Conservation (phyloP, 1,284 basidiomycete genomes). For the Apiotrichum laibachii region DNA sequence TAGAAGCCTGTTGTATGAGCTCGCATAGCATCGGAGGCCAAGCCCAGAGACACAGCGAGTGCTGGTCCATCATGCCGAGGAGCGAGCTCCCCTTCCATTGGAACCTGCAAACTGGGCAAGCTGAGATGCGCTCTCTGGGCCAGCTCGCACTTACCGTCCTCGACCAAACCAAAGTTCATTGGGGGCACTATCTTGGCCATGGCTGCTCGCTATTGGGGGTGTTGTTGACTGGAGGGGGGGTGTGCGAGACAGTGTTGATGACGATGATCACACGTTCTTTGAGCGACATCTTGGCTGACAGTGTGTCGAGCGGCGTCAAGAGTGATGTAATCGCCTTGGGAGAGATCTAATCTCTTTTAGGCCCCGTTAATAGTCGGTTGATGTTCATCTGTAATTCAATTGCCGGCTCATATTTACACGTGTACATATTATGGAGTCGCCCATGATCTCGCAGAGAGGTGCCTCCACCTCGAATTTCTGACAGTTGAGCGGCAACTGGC, state of each 20-base stretch:
- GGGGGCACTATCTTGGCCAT: conserved; percentile 54
- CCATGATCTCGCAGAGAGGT: neutral
- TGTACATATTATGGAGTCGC: neutral
- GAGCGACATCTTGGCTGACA: neutral
- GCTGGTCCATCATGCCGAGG: no score
- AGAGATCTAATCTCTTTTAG: neutral
- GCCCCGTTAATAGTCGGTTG: neutral
- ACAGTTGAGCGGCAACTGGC: neutral
- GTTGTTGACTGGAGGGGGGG: neutral
- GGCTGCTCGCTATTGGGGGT: neutral
- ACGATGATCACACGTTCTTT: neutral
- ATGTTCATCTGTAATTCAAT: neutral
- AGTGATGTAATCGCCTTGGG: neutral
- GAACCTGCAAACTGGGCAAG: no score
- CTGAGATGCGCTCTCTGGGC: no score
- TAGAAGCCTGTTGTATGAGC: conserved; percentile 50
- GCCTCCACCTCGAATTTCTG: conserved; percentile 7
- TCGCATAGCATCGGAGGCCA: neutral
- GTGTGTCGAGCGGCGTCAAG: neutral
- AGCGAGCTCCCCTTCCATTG: no score
- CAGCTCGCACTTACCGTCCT: conserved; percentile 47
- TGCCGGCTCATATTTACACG: neutral
- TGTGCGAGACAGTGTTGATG: neutral
- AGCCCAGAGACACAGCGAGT: no score
- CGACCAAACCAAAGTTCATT: conserved; percentile 57